These are phyloP conservation scores for Kwoniella heveanensis DNA, from an alignment of 768 basidiomycete species.

Conservation along the genomic window DNA sequence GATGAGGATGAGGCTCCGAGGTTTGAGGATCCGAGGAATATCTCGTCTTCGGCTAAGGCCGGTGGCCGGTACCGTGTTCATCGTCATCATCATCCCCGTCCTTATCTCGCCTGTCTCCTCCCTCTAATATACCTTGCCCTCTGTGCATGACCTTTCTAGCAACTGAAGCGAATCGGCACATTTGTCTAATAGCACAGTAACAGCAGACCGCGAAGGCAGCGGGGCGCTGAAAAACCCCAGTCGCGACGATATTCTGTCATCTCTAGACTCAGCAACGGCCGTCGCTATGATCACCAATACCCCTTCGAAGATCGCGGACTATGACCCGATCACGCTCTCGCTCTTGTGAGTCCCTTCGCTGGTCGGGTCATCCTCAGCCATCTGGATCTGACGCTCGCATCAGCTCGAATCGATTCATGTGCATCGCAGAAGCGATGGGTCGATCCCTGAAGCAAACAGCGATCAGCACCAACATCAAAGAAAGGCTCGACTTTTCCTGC, in stretches of 20 bases:
- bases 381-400: too few relatives aligned
- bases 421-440: slow-evolving; percentile 89
- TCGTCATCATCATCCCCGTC: not conserved
- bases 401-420: slow-evolving; percentile 81
- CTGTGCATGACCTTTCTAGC: not conserved
- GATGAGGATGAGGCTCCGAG: too few relatives aligned
- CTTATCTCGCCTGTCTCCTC: not conserved
- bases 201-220: too few relatives aligned
- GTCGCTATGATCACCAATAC: not conserved
- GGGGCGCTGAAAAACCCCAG: too few relatives aligned
- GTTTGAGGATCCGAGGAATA: too few relatives aligned
- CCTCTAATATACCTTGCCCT: not conserved
- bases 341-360: slow-evolving; percentile 44
- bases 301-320: slow-evolving; percentile 21
- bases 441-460: slow-evolving; percentile 85
- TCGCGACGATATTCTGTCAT: too few relatives aligned
- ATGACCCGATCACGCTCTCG: slow-evolving; percentile 44
- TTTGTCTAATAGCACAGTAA: too few relatives aligned
- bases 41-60: not conserved
- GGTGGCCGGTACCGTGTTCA: not conserved
- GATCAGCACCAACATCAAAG: slow-evolving; percentile 94
- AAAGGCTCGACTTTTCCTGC: slow-evolving; percentile 90
- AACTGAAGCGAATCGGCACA: too few relatives aligned
- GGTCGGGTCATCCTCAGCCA: too few relatives aligned
- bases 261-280: too few relatives aligned